Base-by-base conservation (phyloP, 495 filamentous ascomycete genomes). In the Xylaria sp. region DNA sequence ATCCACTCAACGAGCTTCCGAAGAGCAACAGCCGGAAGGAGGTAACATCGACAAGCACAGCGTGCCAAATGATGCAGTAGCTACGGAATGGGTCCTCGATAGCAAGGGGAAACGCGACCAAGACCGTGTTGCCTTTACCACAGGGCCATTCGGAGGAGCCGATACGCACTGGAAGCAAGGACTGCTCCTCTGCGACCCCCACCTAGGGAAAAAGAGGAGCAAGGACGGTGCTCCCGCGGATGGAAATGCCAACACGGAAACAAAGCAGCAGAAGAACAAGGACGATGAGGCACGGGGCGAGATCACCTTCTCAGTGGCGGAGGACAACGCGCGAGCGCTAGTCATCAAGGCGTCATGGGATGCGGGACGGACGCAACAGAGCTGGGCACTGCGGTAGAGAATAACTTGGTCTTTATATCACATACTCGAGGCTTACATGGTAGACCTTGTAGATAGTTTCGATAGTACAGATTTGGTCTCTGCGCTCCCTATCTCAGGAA, bases 91-190 rank as follows among this genome's bases (percentile, higher is more conserved):
- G 33, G 19, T 57, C 7, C 41, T 66, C 29, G n/a, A 55, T 50
- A 64, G 70, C 35, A 41, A 50, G 21, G 73, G 72, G 53, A 29
- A 77, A 62, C 57, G 78, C 77, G 76, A 80, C 26, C 73, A 79
- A 33, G 85, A 87, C 77, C 83, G 86, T 26, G 82, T 88, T 26
- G 83, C 84, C 21, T 96, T 97, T 77, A 93, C 92, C 55, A 97
- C 93, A 37, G 93, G 93, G 5, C 93, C 93, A 43, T 89, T 90
- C 61, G 88, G 88, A 64, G 64, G 35, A 15, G 90, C 89, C 76
- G 91, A 90, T 72, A 97, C 93, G 31, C 93, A 97, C 82, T 97
- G 93, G 93, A 93, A 91, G 81, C 93, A 97, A 80, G 93, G 92
- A 7, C 87, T 95, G 33, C 74, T 86, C 58, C 71, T 85, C 29